A percentile compares a stretch with the other conserved stretches of the same genome.
Evolutionary conservation across 169 alveolate species (phyloP).

Genomic region (Eimeria acervulina): DNA sequence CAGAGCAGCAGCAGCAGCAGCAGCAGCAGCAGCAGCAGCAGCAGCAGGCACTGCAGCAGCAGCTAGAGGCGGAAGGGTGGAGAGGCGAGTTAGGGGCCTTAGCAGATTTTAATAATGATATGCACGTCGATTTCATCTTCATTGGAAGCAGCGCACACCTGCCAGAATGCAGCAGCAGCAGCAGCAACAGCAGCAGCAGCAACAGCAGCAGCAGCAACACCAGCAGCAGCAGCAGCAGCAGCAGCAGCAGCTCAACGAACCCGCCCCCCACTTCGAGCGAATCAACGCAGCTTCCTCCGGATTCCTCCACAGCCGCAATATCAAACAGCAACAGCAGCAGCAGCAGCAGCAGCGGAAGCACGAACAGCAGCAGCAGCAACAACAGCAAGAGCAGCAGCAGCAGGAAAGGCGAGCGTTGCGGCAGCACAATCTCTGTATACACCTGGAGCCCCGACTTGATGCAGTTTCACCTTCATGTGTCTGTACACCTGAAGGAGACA

Average conservation of each 20-base stretch:
- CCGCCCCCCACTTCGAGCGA: neutral
- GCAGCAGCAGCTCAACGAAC: neutral
- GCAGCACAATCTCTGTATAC: conserved; percentile 17
- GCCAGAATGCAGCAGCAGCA: neutral
- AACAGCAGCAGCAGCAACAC: conserved; percentile 17
- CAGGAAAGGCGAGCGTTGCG: no score
- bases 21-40: conserved; percentile 2
- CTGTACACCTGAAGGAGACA: conserved; percentile 14
- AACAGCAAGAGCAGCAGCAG: neutral
- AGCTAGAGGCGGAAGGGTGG: conserved; percentile 63
- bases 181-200: neutral
- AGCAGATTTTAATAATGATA: conserved; percentile 63
- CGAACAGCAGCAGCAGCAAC: conserved; percentile 10
- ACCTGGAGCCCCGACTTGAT: conserved; percentile 25
- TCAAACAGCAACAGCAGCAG: neutral
- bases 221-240: no score
- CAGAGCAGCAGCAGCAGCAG: conserved; percentile 5
- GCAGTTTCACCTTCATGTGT: neutral
- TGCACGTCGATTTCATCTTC: conserved; percentile 60
- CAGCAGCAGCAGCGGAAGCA: conserved; percentile 27
- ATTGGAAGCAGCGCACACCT: neutral
- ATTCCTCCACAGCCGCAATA: neutral
- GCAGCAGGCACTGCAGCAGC: conserved; percentile 13
- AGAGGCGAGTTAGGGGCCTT: conserved; percentile 56
- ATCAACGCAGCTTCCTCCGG: neutral